Evolutionary conservation across 495 filamentous ascomycete species (phyloP).

Genomic region (Oidiodendron maius): DNA sequence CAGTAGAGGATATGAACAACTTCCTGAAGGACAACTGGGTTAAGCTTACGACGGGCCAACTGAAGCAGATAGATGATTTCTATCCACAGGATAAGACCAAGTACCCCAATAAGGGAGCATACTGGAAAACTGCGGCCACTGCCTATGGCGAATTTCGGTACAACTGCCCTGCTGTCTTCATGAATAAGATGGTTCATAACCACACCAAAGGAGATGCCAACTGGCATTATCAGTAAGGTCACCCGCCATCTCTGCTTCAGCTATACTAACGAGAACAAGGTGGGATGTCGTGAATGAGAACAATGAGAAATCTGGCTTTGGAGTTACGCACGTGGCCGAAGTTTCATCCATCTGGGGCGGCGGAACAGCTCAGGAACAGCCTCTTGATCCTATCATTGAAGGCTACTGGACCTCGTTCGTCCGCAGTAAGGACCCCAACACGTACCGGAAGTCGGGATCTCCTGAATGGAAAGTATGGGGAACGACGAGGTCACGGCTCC

Average conservation of each 20-base stretch:
- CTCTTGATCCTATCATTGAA: conserved; percentile 45
- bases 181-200: conserved; percentile 37
- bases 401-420: conserved; percentile 69
- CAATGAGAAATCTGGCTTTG: conserved; percentile 43
- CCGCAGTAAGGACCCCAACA: conserved; percentile 58
- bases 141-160: conserved; percentile 73
- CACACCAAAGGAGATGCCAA: conserved; percentile 29
- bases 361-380: conserved; percentile 12
- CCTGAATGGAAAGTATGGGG: conserved; percentile 40
- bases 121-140: conserved; percentile 54
- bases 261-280: not conserved
- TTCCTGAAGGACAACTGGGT: conserved; percentile 64
- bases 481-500: conserved; percentile 36
- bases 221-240: conserved; percentile 62
- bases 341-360: conserved; percentile 54
- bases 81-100: conserved; percentile 42
- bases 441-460: conserved; percentile 29
- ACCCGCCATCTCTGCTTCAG: not conserved
- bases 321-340: conserved; percentile 59
- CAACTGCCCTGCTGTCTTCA: conserved; percentile 58
- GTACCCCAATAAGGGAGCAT: conserved; percentile 40
- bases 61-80: conserved; percentile 47
- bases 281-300: conserved; percentile 50
- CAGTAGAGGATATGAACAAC: conserved; percentile 36
- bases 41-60: conserved; percentile 42